A percentile compares a stretch with the other conserved stretches of the same genome.
Evolutionary conservation across 2,329 filamentous ascomycete genomes (phyloP).

Genomic region (Phialocephala subalpina): DNA sequence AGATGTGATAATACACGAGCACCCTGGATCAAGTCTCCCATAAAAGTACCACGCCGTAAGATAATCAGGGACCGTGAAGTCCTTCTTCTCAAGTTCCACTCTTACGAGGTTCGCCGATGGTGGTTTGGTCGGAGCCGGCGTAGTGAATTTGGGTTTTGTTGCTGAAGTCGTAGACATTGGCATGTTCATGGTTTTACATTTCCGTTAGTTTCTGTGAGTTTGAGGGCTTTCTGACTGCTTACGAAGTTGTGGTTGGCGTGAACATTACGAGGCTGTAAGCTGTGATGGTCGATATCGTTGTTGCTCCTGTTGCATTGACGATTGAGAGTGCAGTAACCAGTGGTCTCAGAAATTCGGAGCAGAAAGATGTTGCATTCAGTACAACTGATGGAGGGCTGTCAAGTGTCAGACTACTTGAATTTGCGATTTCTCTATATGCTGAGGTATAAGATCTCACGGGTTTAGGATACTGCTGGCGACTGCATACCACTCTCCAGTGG

Average conservation of each 20-base stretch:
- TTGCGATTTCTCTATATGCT: neutral
- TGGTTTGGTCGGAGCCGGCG: neutral
- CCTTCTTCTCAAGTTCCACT: conserved; percentile 7
- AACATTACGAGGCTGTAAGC: conserved; percentile 15
- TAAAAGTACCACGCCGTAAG: conserved; percentile 29
- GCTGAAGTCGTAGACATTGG: neutral
- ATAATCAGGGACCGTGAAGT: conserved; percentile 27
- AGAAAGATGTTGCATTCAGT: conserved; percentile 26
- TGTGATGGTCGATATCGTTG: conserved; percentile 22
- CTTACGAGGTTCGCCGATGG: neutral
- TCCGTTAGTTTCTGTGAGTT: neutral
- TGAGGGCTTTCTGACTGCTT: neutral
- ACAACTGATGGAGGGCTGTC: conserved; percentile 16
- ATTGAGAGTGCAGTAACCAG: conserved; percentile 20
- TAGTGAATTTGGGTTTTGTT: neutral
- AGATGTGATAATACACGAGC: conserved; percentile 28
- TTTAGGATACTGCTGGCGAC: conserved; percentile 30
- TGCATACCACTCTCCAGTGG: conserved; percentile 24
- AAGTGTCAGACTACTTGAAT: neutral
- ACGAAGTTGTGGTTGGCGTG: conserved; percentile 12
- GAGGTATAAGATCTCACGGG: conserved; percentile 14
- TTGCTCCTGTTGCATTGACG: conserved; percentile 20
- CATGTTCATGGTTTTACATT: neutral
- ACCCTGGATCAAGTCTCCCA: conserved; percentile 23
- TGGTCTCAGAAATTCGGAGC: conserved; percentile 26